Evolutionary conservation across 176 grass and related monocot species (phyloP), one percentile per base, ranked within the genome.

Genomic region (Microstegium vimineum): DNA sequence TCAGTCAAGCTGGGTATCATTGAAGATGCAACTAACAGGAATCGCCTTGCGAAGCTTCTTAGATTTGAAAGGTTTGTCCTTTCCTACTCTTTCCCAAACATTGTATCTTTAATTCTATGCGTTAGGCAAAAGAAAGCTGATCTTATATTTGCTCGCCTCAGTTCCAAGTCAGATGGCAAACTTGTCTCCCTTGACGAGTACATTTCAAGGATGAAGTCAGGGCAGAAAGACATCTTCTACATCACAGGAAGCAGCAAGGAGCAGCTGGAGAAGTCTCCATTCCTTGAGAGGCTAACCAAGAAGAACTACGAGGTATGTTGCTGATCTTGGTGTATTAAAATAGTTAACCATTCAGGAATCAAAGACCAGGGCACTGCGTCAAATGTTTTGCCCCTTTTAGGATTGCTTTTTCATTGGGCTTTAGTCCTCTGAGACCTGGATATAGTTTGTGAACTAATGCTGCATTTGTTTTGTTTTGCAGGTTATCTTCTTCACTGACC

Each of bases 401-500:
- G 23, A 20, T 22, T 60, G 42, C 11, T 8, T 12, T 64, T n/a
- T 2, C 18, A 17, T 3, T n/a, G n/a, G n/a, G n/a, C n/a, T n/a
- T n/a, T n/a, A n/a, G n/a, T n/a, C n/a, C n/a, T n/a, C n/a, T n/a
- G n/a, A n/a, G n/a, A n/a, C n/a, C n/a, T n/a, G n/a, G n/a, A n/a
- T n/a, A n/a, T n/a, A n/a, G n/a, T n/a, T n/a, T 41, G 6, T 45
- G 16, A 51, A 49, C 4, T 81, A 73, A 64, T 15, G 3, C 0
- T 33, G 8, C 3, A 3, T 15, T 25, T n/a, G n/a, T 74, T n/a
- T 33, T 67, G 11, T 35, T 12, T 74, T 56, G 22, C 75, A 97
- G 94, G 94, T 97, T 60, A 97, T 97, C 71, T 94, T 76, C 88
- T 94, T 97, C 88, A 97, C 94, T 2, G 94, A 97, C 77, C 94